Conservation (phyloP, 1,139 yeast genomes). For the Pichia sp. region DNA sequence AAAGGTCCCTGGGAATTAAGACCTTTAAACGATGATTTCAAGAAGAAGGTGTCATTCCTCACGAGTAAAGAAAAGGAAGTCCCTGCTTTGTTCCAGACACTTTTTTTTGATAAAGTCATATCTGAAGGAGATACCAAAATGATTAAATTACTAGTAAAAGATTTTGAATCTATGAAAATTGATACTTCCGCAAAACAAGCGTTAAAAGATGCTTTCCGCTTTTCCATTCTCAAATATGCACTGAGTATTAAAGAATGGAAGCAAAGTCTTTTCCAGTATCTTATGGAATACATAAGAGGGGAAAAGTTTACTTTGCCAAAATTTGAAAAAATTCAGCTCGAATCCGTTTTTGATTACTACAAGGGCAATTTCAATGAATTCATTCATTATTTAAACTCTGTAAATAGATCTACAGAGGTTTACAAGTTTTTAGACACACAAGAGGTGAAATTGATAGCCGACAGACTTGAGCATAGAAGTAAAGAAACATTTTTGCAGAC, state of each 20-base stretch:
- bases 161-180: background rate
- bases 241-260: background rate
- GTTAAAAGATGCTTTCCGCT: background rate
- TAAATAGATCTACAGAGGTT: background rate
- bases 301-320: background rate
- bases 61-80: background rate
- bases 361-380: background rate
- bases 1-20: background rate
- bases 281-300: slow-evolving; percentile 1
- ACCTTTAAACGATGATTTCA: background rate
- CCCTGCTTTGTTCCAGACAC: background rate
- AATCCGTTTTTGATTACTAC: slow-evolving; percentile 2
- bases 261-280: background rate
- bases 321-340: background rate
- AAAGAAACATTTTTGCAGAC: background rate
- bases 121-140: background rate
- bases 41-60: background rate
- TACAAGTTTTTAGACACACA: background rate
- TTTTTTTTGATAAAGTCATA: slow-evolving; percentile 2
- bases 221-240: slow-evolving; percentile 3
- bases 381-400: background rate
- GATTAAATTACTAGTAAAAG: background rate
- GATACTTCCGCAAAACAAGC: background rate
- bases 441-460: background rate
- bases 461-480: background rate